Evolutionary conservation across 1,284 basidiomycete species (phyloP), one percentile per base, ranked within the genome.

Genomic region (Stygiomarasmius scandens): DNA sequence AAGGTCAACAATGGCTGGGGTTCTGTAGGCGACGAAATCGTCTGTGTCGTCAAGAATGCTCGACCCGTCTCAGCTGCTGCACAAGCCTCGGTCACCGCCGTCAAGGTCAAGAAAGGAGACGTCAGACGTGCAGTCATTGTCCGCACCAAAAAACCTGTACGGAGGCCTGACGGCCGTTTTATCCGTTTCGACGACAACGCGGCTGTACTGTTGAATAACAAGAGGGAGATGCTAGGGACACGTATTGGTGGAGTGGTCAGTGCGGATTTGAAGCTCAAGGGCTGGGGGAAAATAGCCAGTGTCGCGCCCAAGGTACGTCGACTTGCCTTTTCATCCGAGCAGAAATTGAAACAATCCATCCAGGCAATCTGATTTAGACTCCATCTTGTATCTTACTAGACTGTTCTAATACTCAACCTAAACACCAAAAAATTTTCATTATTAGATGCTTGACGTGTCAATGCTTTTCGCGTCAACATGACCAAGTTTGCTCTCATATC

Each of bases 131-230:
- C 97, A 0, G 91, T 99, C 63, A 92, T 99, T 59, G 96, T 99
- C 16, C 87, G 96, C 51, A 96, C 95, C 12, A 86, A 87, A 66
- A 96, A 95, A 74, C 74, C 87, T 47, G 87, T 91, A 10, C 81
- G 85, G 44, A 78, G 94, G 68, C 90, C 94, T n/a, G 95, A 97
- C 72, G 95, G 95, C 3, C 83, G 92, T 12, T 80, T 85, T 63
- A 81, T 96, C 67, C 85, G 93, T 51, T 99, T 99, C 74, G 97
- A 99, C 75, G 97, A 99, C 81, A 98, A 98, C 69, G 97, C 97
- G 0, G 96, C 90, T 32, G 95, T 99, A 1, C 77, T 99, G 27
- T 75, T 99, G 60, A 99, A 99, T 76, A 94, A 94, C 79, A 98
- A 98, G 78, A 87, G 90, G 65, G 96, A 99, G 75, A 95, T 98